Evolutionary conservation across 441 rosid genomes (phyloP).

Genomic region (Biscutella laevigata): DNA sequence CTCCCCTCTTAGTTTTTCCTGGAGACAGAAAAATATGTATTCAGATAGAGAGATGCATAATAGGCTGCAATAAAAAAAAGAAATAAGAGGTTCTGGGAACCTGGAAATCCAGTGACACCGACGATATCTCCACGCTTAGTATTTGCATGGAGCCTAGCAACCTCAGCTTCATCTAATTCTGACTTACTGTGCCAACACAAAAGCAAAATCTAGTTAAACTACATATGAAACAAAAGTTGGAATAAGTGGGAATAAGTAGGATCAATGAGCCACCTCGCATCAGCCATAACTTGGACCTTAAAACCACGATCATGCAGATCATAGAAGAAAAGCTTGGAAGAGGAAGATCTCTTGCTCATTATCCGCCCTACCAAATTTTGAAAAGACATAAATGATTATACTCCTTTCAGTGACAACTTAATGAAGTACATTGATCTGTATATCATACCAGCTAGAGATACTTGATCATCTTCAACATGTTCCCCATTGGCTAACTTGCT

Average conservation of each 20-base stretch:
- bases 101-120: slow-evolving; percentile 86
- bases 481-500: slow-evolving; percentile 48
- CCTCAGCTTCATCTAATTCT: slow-evolving; percentile 57
- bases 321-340: slow-evolving; percentile 73
- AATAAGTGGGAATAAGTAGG: neutral
- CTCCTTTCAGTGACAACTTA: neutral
- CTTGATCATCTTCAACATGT: slow-evolving; percentile 45
- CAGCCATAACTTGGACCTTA: slow-evolving; percentile 85
- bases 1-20: slow-evolving; percentile 88
- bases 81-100: slow-evolving; percentile 26
- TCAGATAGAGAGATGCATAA: neutral
- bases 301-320: slow-evolving; percentile 54
- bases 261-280: slow-evolving; percentile 45
- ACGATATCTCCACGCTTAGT: slow-evolving; percentile 86
- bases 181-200: slow-evolving; percentile 46
- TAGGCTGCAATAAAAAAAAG: neutral
- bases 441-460: slow-evolving; percentile 52
- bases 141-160: slow-evolving; percentile 45
- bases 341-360: slow-evolving; percentile 74
- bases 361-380: slow-evolving; percentile 46
- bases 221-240: neutral
- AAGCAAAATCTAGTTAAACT: neutral
- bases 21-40: neutral
- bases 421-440: neutral
- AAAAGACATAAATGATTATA: neutral